A percentile compares a stretch with the other conserved stretches of the same genome.
Conservation (phyloP, 495 filamentous ascomycete species). For the Penicillium soppii region DNA sequence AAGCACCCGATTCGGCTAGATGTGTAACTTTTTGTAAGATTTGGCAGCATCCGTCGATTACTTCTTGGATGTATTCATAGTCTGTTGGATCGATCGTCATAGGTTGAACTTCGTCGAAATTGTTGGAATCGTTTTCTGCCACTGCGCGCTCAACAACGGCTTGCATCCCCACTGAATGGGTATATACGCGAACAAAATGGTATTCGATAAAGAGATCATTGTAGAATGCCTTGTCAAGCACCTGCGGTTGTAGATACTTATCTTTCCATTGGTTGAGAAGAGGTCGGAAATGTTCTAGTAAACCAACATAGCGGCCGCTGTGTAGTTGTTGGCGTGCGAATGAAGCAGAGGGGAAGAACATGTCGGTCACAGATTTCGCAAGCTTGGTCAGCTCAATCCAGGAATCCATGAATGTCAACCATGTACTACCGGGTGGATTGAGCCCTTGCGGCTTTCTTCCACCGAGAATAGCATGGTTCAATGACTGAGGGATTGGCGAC, state of each 20-base stretch:
- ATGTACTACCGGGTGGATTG: conserved; percentile 34
- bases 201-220: conserved; percentile 53
- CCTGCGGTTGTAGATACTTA: conserved; percentile 43
- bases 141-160: conserved; percentile 49
- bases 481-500: conserved; percentile 52
- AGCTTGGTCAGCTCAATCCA: conserved; percentile 56
- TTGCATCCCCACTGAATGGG: conserved; percentile 56
- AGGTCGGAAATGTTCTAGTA: conserved; percentile 53
- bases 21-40: conserved; percentile 49
- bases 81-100: conserved; percentile 53
- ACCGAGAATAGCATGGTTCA: conserved; percentile 41
- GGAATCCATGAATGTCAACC: conserved; percentile 48
- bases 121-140: conserved; percentile 39
- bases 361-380: conserved; percentile 52
- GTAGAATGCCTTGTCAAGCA: conserved; percentile 40
- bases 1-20: conserved; percentile 38
- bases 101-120: conserved; percentile 37
- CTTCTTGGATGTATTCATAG: conserved; percentile 57
- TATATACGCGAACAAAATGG: conserved; percentile 54
- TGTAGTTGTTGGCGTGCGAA: conserved; percentile 52
- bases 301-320: conserved; percentile 51
- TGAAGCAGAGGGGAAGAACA: conserved; percentile 51
- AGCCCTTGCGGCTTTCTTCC: conserved; percentile 30
- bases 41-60: conserved; percentile 53
- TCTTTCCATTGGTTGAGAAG: conserved; percentile 51